phyloP scores from a whole-genome alignment of 495 filamentous ascomycete species.

The Chaetomium tenue region DNA sequence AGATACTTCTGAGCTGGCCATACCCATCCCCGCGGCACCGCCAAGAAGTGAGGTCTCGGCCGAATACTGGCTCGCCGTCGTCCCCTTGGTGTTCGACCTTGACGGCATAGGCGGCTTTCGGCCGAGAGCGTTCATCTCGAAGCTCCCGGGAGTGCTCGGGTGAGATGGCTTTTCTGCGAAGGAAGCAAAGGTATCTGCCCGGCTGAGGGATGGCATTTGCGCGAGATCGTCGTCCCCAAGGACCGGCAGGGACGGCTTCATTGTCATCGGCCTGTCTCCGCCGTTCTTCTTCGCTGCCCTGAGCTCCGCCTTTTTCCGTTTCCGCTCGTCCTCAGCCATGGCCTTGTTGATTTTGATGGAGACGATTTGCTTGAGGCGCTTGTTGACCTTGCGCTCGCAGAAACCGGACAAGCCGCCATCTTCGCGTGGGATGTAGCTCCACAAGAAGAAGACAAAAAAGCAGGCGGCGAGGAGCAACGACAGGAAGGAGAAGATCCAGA shows the following conservation, averaged over 20 bases:
- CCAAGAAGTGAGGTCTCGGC: conserved; percentile 59
- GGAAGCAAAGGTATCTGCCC: conserved; percentile 66
- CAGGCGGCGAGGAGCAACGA: conserved; percentile 68
- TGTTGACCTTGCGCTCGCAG: conserved; percentile 86
- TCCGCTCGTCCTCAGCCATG: conserved; percentile 66
- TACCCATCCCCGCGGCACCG: conserved; percentile 60
- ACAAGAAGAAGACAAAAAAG: conserved; percentile 84
- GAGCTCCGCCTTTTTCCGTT: conserved; percentile 55
- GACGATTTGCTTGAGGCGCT: conserved; percentile 75
- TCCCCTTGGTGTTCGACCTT: conserved; percentile 41
- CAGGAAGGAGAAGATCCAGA: conserved; percentile 82
- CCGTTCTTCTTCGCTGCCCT: conserved; percentile 57
- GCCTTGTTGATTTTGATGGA: conserved; percentile 80
- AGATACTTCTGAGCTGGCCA: conserved; percentile 48
- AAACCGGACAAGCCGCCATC: conserved; percentile 80
- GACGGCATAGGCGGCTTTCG: conserved; percentile 45
- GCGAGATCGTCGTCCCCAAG: conserved; percentile 55
- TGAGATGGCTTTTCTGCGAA: conserved; percentile 61
- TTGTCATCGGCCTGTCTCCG: conserved; percentile 50
- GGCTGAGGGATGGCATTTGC: conserved; percentile 57
- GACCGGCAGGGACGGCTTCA: conserved; percentile 61
- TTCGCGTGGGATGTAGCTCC: conserved; percentile 75
- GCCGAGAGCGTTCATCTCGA: conserved; percentile 49
- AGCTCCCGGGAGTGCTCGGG: conserved; percentile 51
- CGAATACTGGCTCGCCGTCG: conserved; percentile 45